Base-by-base conservation (phyloP, 352 stramenopile genomes). In the Pythium rishiriense region DNA sequence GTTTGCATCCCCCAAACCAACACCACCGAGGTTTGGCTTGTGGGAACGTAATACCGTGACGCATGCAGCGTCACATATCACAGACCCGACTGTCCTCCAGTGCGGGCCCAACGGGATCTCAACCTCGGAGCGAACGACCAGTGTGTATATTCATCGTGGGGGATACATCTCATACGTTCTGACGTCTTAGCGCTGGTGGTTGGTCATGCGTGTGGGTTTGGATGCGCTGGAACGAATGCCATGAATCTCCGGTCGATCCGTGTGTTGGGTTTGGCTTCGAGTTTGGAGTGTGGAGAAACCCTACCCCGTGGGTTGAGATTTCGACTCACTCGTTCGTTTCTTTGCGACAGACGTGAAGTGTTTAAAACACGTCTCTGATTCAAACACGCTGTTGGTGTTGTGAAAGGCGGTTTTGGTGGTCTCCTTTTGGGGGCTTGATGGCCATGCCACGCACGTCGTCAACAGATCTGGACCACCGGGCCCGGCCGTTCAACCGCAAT, bases 31-130 rank as follows among this genome's bases (percentile, higher is more conserved):
- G n/a, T n/a, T n/a, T n/a, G n/a, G n/a, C n/a, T n/a, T n/a, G n/a
- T n/a, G n/a, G n/a, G n/a, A n/a, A n/a, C n/a, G n/a, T n/a, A n/a
- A n/a, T n/a, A n/a, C n/a, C 4, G 42, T 52, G 63, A 65, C 62
- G 56, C 63, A 58, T 35, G 49, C 54, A 33, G 60, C 55, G 55
- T 70, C 62, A 69, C 24, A 35, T 9, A 45, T 62, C 28, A 29
- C 42, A 49, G 22, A 49, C 19, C 6, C 28, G 29, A 46, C n/a
- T 35, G 31, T 35, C 31, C 31, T 35, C 31, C 31, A n/a, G n/a
- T n/a, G n/a, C n/a, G n/a, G n/a, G n/a, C n/a, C n/a, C n/a, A n/a
- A n/a, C n/a, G n/a, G n/a, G n/a, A n/a, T n/a, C n/a, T n/a, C n/a
- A n/a, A n/a, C n/a, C n/a, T n/a, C n/a, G n/a, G n/a, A n/a, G n/a